Evolutionary conservation across 2,329 filamentous ascomycete species (phyloP).

Genomic region (Zarea fungicola): DNA sequence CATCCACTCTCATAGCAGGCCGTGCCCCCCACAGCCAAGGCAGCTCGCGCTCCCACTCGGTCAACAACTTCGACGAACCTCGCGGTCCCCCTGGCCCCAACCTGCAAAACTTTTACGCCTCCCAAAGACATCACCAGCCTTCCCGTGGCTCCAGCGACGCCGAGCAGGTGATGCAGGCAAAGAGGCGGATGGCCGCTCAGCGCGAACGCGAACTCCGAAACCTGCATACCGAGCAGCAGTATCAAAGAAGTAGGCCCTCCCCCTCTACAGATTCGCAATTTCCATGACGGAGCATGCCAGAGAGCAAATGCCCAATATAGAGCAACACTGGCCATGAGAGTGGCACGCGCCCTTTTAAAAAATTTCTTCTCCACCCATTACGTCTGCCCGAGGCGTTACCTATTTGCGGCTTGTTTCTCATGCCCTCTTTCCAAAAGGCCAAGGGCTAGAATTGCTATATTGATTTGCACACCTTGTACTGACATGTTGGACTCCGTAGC

Average conservation of each 20-base stretch:
- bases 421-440: neutral
- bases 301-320: conserved; percentile 31
- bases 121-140: conserved; percentile 88
- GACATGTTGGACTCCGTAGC: conserved; percentile 41
- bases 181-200: conserved; percentile 98
- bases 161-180: conserved; percentile 98
- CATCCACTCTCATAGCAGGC: conserved; percentile 50
- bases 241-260: conserved; percentile 97
- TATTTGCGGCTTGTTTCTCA: conserved; percentile 13
- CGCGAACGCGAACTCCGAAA: conserved; percentile 98
- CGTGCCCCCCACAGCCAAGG: conserved; percentile 59
- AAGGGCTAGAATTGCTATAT: conserved; percentile 10
- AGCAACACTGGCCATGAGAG: conserved; percentile 16
- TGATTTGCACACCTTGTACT: conserved; percentile 27
- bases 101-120: conserved; percentile 89
- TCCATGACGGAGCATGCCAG: conserved; percentile 26
- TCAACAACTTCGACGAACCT: conserved; percentile 75
- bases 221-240: conserved; percentile 99
- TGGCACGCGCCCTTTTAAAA: conserved; percentile 18
- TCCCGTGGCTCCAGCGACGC: conserved; percentile 80
- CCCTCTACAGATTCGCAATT: conserved; percentile 66
- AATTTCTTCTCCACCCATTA: conserved; percentile 14
- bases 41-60: conserved; percentile 75
- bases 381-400: conserved; percentile 13
- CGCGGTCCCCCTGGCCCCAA: conserved; percentile 66